Evolutionary conservation across 371 early-diverging fungal genomes (phyloP).

Genomic region (Mucor irregularis): DNA sequence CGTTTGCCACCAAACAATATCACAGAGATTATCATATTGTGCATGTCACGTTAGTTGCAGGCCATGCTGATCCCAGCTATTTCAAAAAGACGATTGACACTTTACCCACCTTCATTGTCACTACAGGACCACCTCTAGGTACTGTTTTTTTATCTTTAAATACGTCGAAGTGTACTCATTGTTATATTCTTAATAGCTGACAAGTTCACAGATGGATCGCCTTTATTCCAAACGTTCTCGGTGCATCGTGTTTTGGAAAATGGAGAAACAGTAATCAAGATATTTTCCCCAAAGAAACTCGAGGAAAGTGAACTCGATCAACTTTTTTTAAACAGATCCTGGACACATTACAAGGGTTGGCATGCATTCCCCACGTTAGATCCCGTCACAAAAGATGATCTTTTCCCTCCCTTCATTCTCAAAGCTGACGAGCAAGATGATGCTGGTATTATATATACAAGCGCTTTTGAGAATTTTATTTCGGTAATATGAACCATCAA

Average conservation of each 20-base stretch:
- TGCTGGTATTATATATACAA: slow-evolving; percentile 55
- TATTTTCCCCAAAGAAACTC: slow-evolving; percentile 53
- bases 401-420: slow-evolving; percentile 29
- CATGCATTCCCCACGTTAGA: slow-evolving; percentile 64
- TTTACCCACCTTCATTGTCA: slow-evolving; percentile 57
- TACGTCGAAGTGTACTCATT: slow-evolving; percentile 18
- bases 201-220: slow-evolving; percentile 28
- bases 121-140: slow-evolving; percentile 45
- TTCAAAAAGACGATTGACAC: slow-evolving; percentile 42
- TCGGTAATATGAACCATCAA: slow-evolving; percentile 45
- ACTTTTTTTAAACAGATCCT: slow-evolving; percentile 50
- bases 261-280: slow-evolving; percentile 59
- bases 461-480: slow-evolving; percentile 61
- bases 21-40: slow-evolving; percentile 49
- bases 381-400: slow-evolving; percentile 26
- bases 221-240: slow-evolving; percentile 54
- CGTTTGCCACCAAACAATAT: slow-evolving; percentile 20
- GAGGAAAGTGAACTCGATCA: slow-evolving; percentile 43
- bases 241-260: slow-evolving; percentile 40
- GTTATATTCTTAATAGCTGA: slow-evolving; percentile 10
- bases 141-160: not conserved
- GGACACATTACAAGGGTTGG: slow-evolving; percentile 64
- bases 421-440: slow-evolving; percentile 27
- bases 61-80: slow-evolving; percentile 53
- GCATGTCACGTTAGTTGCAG: slow-evolving; percentile 69